These are phyloP conservation scores for Coemansia sp. DNA, from an alignment of 192 early-diverging fungal genomes.

Conservation along the genomic window DNA sequence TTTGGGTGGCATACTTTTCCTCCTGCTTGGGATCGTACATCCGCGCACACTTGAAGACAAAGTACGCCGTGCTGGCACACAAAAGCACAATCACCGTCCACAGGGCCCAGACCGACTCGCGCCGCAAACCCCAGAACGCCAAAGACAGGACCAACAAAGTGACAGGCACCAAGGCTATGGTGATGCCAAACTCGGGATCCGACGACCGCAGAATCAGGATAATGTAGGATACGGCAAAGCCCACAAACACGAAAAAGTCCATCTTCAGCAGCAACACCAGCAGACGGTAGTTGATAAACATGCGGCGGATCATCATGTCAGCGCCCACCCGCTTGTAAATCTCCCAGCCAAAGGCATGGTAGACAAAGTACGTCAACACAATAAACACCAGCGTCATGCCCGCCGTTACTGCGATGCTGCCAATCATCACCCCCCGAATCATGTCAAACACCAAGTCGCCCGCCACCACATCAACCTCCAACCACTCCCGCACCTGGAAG, in stretches of 20 bases:
- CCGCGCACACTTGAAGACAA: slow-evolving; percentile 46
- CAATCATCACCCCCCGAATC: slow-evolving; percentile 28
- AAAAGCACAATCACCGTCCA: slow-evolving; percentile 40
- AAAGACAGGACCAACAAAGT: slow-evolving; percentile 38
- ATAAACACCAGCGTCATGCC: slow-evolving; percentile 27
- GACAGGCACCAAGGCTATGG: slow-evolving; percentile 39
- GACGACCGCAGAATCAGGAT: slow-evolving; percentile 52
- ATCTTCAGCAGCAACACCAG: slow-evolving; percentile 50
- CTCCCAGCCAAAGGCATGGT: slow-evolving; percentile 51
- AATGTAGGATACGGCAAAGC: slow-evolving; percentile 53
- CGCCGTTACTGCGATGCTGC: slow-evolving; percentile 23
- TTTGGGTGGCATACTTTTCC: slow-evolving; percentile 32
- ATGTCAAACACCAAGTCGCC: slow-evolving; percentile 10
- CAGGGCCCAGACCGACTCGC: slow-evolving; percentile 31
- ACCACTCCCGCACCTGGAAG: slow-evolving; percentile 38
- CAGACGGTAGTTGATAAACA: slow-evolving; percentile 47
- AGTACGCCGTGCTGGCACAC: slow-evolving; percentile 42
- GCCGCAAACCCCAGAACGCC: slow-evolving; percentile 46
- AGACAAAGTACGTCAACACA: slow-evolving; percentile 47
- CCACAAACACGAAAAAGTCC: slow-evolving; percentile 48
- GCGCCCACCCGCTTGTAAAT: slow-evolving; percentile 53
- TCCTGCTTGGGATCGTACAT: slow-evolving; percentile 49
- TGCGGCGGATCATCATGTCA: slow-evolving; percentile 51
- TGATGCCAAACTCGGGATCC: slow-evolving; percentile 48
- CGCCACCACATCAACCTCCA: slow-evolving; percentile 9